phyloP scores from a whole-genome alignment of 805 yeast species.

The Wickerhamomyces strasburgensis region DNA sequence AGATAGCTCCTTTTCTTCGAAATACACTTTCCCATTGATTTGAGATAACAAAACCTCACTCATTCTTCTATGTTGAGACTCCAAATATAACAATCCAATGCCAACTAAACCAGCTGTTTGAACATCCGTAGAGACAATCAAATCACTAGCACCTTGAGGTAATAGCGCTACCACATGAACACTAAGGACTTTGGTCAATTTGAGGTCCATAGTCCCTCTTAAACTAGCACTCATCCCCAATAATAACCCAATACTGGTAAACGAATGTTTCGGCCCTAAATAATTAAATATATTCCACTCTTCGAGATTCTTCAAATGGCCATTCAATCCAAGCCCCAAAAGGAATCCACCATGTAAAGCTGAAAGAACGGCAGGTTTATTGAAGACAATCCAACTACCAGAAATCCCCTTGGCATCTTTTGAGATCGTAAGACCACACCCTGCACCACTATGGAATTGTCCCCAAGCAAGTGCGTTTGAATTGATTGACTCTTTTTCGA shows the following conservation, averaged over 20 bases:
- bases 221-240: conserved; percentile 92
- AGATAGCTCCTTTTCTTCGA: conserved; percentile 50
- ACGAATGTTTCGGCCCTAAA: conserved; percentile 80
- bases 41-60: conserved; percentile 74
- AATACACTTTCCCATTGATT: conserved; percentile 46
- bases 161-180: conserved; percentile 90
- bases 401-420: conserved; percentile 61
- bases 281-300: conserved; percentile 97
- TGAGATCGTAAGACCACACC: conserved; percentile 77
- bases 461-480: conserved; percentile 67
- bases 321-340: conserved; percentile 88
- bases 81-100: conserved; percentile 76
- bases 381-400: conserved; percentile 91
- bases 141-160: conserved; percentile 86
- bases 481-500: conserved; percentile 51
- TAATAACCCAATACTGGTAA: conserved; percentile 80
- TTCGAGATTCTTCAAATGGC: conserved; percentile 75
- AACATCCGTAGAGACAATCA: conserved; percentile 75
- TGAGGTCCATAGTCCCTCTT: conserved; percentile 76
- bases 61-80: conserved; percentile 80
- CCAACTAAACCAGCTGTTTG: conserved; percentile 93
- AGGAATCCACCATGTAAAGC: conserved; percentile 93
- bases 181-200: conserved; percentile 82
- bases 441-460: conserved; percentile 85
- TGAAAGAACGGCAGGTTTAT: conserved; percentile 63